These are phyloP conservation scores for Alliaria petiolata DNA, from an alignment of 345 rosid species.

Conservation along the genomic window DNA sequence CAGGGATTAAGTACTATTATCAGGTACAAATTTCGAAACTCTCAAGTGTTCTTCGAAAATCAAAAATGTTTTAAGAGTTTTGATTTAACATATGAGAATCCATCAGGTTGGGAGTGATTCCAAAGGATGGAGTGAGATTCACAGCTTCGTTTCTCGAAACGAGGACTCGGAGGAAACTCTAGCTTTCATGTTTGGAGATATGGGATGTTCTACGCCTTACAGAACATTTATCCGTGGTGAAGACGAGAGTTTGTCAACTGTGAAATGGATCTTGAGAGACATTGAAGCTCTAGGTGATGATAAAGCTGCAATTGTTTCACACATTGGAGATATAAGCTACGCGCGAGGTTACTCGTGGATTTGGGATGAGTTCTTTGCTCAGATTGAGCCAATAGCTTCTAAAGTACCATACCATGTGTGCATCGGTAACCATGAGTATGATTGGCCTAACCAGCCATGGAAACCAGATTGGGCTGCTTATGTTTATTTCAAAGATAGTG, in stretches of 20 bases:
- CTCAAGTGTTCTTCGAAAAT: not conserved
- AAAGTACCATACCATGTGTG: slow-evolving; percentile 82
- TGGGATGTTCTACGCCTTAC: slow-evolving; percentile 84
- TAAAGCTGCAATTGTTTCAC: slow-evolving; percentile 68
- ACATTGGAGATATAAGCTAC: slow-evolving; percentile 90
- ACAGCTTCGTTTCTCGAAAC: slow-evolving; percentile 64
- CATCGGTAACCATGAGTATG: slow-evolving; percentile 91
- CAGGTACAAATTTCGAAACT: slow-evolving; percentile 42
- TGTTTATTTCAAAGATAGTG: slow-evolving; percentile 72
- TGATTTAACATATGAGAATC: not conserved
- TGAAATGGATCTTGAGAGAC: slow-evolving; percentile 86
- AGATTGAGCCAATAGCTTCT: slow-evolving; percentile 77
- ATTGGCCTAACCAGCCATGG: slow-evolving; percentile 97
- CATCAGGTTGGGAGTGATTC: slow-evolving; percentile 75
- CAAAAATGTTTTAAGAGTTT: not conserved
- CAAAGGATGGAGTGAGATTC: slow-evolving; percentile 68
- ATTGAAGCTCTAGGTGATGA: slow-evolving; percentile 56
- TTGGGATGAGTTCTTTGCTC: slow-evolving; percentile 88
- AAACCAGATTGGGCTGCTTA: slow-evolving; percentile 67
- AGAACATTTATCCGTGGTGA: slow-evolving; percentile 62
- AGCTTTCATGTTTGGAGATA: slow-evolving; percentile 88
- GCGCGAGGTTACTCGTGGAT: slow-evolving; percentile 86
- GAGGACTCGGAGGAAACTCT: slow-evolving; percentile 47
- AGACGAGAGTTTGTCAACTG: slow-evolving; percentile 75
- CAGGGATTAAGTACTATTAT: slow-evolving; percentile 60